A percentile compares a stretch with the other conserved stretches of the same genome.
Evolutionary conservation across 2,329 filamentous ascomycete genomes (phyloP).

Genomic region (Aspergillus latus): DNA sequence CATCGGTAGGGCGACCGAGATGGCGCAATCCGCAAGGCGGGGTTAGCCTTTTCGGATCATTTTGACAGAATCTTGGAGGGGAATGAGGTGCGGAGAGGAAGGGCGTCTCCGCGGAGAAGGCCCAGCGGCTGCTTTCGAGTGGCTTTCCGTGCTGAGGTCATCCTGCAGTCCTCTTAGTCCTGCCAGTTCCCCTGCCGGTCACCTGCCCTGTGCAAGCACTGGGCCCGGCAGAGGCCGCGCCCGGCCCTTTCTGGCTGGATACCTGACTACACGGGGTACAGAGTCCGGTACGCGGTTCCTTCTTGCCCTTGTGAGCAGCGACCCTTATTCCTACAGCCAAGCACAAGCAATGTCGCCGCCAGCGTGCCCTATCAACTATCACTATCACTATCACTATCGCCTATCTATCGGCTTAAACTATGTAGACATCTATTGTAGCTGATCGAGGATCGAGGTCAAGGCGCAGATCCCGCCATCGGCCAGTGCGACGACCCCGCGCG

Average conservation of each 20-base stretch:
- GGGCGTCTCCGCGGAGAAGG: constrained; percentile 7
- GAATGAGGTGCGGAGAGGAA: constrained; percentile 2
- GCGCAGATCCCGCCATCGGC: constrained; percentile 16
- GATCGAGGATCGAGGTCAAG: not conserved
- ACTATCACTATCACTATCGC: no score
- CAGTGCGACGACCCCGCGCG: constrained; percentile 11
- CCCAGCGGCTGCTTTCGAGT: not conserved
- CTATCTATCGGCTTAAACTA: no score
- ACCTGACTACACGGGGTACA: not conserved
- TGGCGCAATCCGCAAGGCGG: constrained; percentile 10
- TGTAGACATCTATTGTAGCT: not conserved
- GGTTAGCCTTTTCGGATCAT: not conserved
- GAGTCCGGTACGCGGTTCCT: not conserved
- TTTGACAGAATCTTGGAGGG: not conserved
- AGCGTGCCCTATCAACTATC: not conserved
- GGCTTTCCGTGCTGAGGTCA: not conserved
- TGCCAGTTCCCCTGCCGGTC: not conserved
- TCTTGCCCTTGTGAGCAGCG: not conserved
- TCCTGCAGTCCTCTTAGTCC: not conserved
- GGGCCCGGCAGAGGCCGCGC: no score
- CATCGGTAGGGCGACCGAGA: not conserved
- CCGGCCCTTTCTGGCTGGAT: no score
- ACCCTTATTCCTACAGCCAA: not conserved
- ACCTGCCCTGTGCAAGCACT: not conserved
- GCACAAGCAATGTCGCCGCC: not conserved